A percentile compares a stretch with the other conserved stretches of the same genome.
Conservation (phyloP, 208 protist genomes). For the Wallacemonas sp. region DNA sequence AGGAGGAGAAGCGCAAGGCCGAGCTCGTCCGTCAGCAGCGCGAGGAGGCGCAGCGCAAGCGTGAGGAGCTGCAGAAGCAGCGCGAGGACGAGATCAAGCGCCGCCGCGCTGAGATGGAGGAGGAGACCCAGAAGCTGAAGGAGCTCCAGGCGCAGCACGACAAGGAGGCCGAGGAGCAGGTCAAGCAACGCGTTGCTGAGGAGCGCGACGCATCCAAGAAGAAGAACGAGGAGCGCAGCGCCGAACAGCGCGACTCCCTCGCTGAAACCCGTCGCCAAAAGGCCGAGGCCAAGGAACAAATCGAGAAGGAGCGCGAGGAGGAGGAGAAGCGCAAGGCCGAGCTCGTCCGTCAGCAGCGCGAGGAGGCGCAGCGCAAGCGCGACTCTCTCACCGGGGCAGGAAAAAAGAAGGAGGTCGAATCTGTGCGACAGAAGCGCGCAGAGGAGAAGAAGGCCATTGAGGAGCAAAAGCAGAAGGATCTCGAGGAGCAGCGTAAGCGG, state of each 20-base stretch:
- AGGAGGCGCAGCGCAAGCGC: conserved; percentile 29
- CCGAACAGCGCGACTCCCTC: conserved; percentile 15
- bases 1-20: conserved; percentile 33
- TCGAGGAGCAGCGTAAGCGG: conserved; percentile 10
- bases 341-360: conserved; percentile 17
- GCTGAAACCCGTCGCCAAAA: conserved; percentile 7
- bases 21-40: conserved; percentile 20
- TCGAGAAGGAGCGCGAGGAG: conserved; percentile 28
- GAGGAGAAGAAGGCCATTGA: conserved; percentile 16
- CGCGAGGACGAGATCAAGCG: conserved; percentile 16
- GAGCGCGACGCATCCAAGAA: conserved; percentile 17
- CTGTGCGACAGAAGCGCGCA: conserved; percentile 18
- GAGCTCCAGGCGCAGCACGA: conserved; percentile 30
- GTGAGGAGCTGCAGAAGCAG: conserved; percentile 28
- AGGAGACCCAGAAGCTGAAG: conserved; percentile 23
- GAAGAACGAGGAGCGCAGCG: conserved; percentile 12
- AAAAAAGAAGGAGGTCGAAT: conserved; percentile 27
- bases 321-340: conserved; percentile 35
- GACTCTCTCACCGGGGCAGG: background rate
- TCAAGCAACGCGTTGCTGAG: conserved; percentile 27
- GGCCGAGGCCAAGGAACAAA: conserved; percentile 5
- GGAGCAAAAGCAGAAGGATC: conserved; percentile 18
- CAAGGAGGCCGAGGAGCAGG: conserved; percentile 31
- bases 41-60: conserved; percentile 33
- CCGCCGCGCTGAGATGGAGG: conserved; percentile 15